These are phyloP conservation scores for Eucalyptus erythrocorys DNA, from an alignment of 345 rosid species.

Conservation along the genomic window DNA sequence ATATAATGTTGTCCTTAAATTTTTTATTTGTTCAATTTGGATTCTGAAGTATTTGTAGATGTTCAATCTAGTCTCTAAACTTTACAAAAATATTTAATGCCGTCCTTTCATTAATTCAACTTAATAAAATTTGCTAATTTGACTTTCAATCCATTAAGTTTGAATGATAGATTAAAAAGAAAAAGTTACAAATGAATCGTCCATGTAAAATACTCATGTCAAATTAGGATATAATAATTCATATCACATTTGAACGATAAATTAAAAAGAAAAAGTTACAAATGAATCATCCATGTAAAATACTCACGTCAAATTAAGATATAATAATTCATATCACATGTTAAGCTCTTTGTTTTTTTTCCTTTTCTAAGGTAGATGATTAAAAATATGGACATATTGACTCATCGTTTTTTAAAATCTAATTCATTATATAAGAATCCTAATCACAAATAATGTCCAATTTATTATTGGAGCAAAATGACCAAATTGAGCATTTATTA, in stretches of 20 bases:
- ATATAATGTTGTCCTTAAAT: fast-evolving
- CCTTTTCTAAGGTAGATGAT: neutral
- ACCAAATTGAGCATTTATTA: neutral
- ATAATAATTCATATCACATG: neutral
- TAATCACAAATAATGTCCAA: neutral
- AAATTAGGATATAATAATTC: neutral
- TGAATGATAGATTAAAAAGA: neutral
- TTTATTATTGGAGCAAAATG: neutral
- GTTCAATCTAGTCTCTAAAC: fast-evolving
- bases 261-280: neutral
- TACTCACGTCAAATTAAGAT: neutral
- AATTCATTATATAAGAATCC: neutral
- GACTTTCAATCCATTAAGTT: neutral
- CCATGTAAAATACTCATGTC: neutral
- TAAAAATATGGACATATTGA: neutral
- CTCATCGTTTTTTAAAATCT: fast-evolving
- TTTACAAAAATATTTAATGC: neutral
- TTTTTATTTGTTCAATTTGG: neutral
- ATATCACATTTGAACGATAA: neutral
- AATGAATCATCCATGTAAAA: neutral
- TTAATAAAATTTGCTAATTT: neutral
- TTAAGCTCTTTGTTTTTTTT: neutral
- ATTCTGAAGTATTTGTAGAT: neutral
- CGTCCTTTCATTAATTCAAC: fast-evolving
- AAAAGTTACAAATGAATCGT: neutral